Base-by-base conservation (phyloP, 768 basidiomycete species). In the Pluteus cervinus region DNA sequence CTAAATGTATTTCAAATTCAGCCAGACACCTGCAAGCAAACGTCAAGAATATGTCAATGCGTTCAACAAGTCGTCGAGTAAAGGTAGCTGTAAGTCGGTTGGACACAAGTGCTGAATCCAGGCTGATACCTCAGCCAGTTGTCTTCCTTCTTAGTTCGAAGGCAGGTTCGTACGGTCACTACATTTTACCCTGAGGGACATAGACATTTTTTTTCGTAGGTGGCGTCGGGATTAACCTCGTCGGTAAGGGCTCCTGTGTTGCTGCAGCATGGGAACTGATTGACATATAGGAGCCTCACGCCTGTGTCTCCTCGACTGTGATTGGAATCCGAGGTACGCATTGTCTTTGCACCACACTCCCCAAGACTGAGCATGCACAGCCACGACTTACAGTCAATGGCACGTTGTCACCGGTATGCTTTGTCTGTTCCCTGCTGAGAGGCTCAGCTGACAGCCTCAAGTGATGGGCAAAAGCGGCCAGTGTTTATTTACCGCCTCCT, bases 321-420 rank as follows among this genome's bases (percentile, higher is more conserved):
- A 93, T 52, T 96, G 91, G 91, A 94, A 93, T 61, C 91, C 91
- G 24, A 88, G 86, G 82, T 79, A 34, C 35, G 54, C 15, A 42
- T 12, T 4, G 12, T 20, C n/a, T 30, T 21, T 9, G 8, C 12
- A 22, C 16, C 5, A 17, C 17, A 24, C 18, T 21, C 16, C 33
- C 18, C 22, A 20, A 28, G 24, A 25, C 20, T 17, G 14, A 37
- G 41, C 21, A 39, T 34, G 15, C 31, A 20, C 39, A 89, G 86
- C 50, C 86, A 86, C 50, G 96, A 99, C 61, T 58, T 92, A 12
- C 96, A 99, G 59, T 84, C 96, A 2, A 98, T 98, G 94, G 94
- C 92, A 36, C 78, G 94, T 33, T 94, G 93, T 54, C 89, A 94
- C 60, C 75, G 90, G 90, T 89, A 43, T 31, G 63, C 47, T 31